Evolutionary conservation across 192 early-diverging fungal genomes (phyloP).

Genomic region (Coemansia sp.): DNA sequence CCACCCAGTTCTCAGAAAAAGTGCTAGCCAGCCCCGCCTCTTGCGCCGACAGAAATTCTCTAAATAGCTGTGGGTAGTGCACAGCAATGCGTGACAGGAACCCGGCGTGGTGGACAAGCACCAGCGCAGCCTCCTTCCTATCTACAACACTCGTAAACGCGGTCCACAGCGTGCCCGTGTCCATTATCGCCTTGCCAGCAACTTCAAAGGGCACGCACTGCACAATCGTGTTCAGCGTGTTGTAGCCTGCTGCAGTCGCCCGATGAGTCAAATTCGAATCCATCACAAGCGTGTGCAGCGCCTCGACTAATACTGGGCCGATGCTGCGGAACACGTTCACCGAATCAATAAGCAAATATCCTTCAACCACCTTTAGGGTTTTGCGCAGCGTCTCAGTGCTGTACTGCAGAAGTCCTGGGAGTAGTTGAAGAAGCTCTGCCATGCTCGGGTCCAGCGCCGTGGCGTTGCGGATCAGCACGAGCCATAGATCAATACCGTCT

Average conservation of each 20-base stretch:
- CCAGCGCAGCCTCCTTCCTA: slow-evolving; percentile 20
- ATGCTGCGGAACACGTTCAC: slow-evolving; percentile 6
- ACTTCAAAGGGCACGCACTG: slow-evolving; percentile 26
- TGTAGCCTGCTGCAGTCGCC: slow-evolving; percentile 29
- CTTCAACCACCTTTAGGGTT: slow-evolving; percentile 81
- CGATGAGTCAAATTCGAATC: slow-evolving; percentile 22
- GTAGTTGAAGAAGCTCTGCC: slow-evolving; percentile 58
- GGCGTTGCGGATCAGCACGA: slow-evolving; percentile 72
- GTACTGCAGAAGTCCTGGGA: slow-evolving; percentile 65
- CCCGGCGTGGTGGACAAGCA: slow-evolving; percentile 24
- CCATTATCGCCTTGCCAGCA: slow-evolving; percentile 2
- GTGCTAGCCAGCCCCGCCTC: slow-evolving; percentile 3
- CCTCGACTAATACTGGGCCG: slow-evolving; percentile 23
- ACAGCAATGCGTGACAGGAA: slow-evolving; percentile 41
- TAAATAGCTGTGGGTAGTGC: slow-evolving; percentile 30
- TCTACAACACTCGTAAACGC: slow-evolving; percentile 40
- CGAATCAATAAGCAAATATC: slow-evolving; percentile 68
- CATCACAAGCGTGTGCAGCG: slow-evolving; percentile 24
- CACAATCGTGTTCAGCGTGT: slow-evolving; percentile 28
- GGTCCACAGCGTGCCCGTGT: slow-evolving; percentile 31
- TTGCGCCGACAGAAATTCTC: slow-evolving; percentile 36
- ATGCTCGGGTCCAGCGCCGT: slow-evolving; percentile 54
- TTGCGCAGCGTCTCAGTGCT: slow-evolving; percentile 74
- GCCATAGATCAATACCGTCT: slow-evolving; percentile 91
- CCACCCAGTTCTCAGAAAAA: slow-evolving; percentile 38